Percentiles rank a stretch among this genome's conserved stretches.
phyloP scores from a whole-genome alignment of 495 filamentous ascomycete species.

The Podospora conica region DNA sequence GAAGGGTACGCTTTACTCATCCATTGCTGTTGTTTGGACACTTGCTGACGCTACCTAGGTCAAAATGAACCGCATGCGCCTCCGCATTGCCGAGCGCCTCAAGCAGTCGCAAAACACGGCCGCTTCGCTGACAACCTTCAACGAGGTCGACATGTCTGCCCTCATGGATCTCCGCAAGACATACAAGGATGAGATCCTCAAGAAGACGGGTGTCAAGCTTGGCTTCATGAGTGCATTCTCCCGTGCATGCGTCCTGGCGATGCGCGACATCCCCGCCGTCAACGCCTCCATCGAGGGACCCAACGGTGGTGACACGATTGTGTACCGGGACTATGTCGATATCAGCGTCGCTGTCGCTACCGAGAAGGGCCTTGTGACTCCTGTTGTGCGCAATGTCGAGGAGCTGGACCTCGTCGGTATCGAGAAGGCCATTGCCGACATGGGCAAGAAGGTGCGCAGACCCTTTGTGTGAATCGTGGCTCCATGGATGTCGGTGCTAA shows the following conservation, averaged over 20 bases:
- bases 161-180: slow-evolving; percentile 94
- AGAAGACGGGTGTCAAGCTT: slow-evolving; percentile 95
- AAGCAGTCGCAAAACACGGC: slow-evolving; percentile 99
- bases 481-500: slow-evolving; percentile 11
- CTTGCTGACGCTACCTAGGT: slow-evolving; percentile 50
- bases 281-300: slow-evolving; percentile 97
- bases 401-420: slow-evolving; percentile 79
- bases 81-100: slow-evolving; percentile 91
- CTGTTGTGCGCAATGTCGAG: slow-evolving; percentile 92
- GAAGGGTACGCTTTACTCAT: slow-evolving; percentile 55
- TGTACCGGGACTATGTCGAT: slow-evolving; percentile 96
- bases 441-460: slow-evolving; percentile 79
- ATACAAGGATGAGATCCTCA: slow-evolving; percentile 93
- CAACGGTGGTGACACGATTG: slow-evolving; percentile 92
- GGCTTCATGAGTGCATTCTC: slow-evolving; percentile 99
- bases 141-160: slow-evolving; percentile 98
- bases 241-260: slow-evolving; percentile 82
- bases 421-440: slow-evolving; percentile 84
- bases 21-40: neutral
- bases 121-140: slow-evolving; percentile 95
- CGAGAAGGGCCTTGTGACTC: slow-evolving; percentile 94
- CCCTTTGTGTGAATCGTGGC: neutral
- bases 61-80: slow-evolving; percentile 99
- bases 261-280: slow-evolving; percentile 91
- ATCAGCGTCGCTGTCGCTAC: slow-evolving; percentile 97